Base-by-base conservation (phyloP, 495 filamentous ascomycete species). In the Hypoxylon fuscum region DNA sequence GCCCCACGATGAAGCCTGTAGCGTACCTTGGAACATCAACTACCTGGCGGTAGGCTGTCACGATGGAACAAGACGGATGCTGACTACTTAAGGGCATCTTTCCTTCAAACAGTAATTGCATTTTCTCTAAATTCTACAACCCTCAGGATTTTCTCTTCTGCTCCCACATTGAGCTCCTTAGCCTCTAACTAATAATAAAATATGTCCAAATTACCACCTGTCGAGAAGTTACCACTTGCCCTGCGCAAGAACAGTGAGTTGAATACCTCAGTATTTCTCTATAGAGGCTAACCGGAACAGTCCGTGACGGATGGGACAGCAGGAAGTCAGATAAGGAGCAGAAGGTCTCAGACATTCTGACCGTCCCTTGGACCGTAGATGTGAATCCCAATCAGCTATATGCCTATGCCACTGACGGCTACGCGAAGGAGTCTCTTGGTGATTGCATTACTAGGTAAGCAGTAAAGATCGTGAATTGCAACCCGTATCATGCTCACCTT, bases 301-400 rank as follows among this genome's bases (percentile, higher is more conserved):
- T 85, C 59, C 77, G 82, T 2, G 82, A 85, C 55, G 76, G 76
- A 18, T 84, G 73, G 72, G 80, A 82, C n/a, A 72, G 62, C 46
- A 79, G 77, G 55, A 80, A 78, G 59, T 54, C 59, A 4, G 75
- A 76, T 25, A 52, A 79, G 2, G 79, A 83, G 55, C 48, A 68
- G 20, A 66, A 79, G 48, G 55, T 85, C 22, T 74, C 76, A 5
- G 68, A 75, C 0, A 12, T 75, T 38, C 69, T 83, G 5, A 78
- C 79, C 22, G 64, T 68, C 22, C 50, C 73, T 10, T 85, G 81
- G 81, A 81, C 72, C 8, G 64, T 82, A 29, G 79, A 82, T 18
- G 70, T 81, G 46, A 76, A 77, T 37, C 75, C 79, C 10, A 72
- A 72, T 35, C 74, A 75, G 31, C 68, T 84, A 67, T 83, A 73